Conservation (phyloP, 208 protist species). For the Phytomonas sp. region DNA sequence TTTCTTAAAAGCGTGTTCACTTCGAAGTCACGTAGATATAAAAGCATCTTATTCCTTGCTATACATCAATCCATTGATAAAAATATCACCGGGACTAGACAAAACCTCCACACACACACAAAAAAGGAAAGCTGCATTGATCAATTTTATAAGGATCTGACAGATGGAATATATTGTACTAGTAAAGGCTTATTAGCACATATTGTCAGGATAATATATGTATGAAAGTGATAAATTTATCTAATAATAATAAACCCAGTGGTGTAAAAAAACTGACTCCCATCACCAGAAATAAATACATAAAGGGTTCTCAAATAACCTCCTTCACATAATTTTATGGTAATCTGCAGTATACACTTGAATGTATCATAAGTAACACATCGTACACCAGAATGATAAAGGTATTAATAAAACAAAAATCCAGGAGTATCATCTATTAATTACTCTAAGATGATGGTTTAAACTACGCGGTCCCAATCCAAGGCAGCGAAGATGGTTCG, state of each 20-base stretch:
- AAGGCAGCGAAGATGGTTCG: neutral
- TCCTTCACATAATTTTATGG: neutral
- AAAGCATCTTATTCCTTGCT: neutral
- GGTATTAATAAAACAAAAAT: neutral
- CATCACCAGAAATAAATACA: neutral
- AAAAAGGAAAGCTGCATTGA: constrained; percentile 8
- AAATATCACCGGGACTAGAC: neutral
- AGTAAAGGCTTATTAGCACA: neutral
- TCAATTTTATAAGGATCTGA: neutral
- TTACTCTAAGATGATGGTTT: neutral
- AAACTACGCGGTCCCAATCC: neutral
- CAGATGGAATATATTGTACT: neutral
- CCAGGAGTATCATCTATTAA: neutral
- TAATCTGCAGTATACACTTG: neutral
- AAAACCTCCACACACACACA: neutral
- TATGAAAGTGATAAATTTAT: neutral
- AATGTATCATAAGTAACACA: neutral
- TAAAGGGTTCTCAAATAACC: neutral
- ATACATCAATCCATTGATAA: neutral
- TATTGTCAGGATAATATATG: neutral
- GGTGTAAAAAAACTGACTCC: neutral
- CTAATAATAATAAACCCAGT: too few species aligned
- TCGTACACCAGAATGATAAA: neutral
- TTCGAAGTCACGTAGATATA: neutral
- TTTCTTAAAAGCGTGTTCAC: neutral